Evolutionary conservation across 768 basidiomycete genomes (phyloP).

Genomic region (Botryobasidium botryosum): DNA sequence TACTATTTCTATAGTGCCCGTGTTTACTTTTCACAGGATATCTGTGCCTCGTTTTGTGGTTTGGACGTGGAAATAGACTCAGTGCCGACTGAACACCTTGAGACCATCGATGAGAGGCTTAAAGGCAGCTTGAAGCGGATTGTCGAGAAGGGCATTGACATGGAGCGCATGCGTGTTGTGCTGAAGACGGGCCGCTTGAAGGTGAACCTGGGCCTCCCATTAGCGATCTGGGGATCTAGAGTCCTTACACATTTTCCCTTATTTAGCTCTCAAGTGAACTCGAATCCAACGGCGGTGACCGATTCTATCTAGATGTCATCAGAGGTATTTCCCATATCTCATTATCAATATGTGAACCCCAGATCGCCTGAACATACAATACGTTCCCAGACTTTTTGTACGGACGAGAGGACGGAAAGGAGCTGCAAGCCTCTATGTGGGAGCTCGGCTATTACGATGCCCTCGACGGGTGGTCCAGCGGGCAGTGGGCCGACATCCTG

Average conservation of each 20-base stretch:
- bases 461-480: conserved; percentile 52
- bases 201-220: conserved; percentile 30
- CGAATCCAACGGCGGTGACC: conserved; percentile 69
- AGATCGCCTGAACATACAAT: neutral
- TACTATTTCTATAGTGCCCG: too few species aligned
- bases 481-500: conserved; percentile 64
- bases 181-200: conserved; percentile 80
- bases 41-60: conserved; percentile 51
- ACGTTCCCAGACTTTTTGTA: conserved; percentile 70
- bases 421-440: conserved; percentile 54
- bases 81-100: conserved; percentile 64
- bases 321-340: conserved; percentile 14
- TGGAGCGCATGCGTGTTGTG: conserved; percentile 76
- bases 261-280: conserved; percentile 61
- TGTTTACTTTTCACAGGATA: conserved; percentile 69
- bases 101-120: conserved; percentile 52
- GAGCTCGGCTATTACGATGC: conserved; percentile 56
- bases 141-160: conserved; percentile 62
- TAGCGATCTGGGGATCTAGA: neutral
- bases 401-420: conserved; percentile 64
- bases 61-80: conserved; percentile 67
- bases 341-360: too few species aligned
- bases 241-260: too few species aligned
- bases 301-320: conserved; percentile 58
- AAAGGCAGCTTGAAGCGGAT: conserved; percentile 53